Percentiles rank a stretch among this genome's conserved stretches.
phyloP scores from a whole-genome alignment of 768 basidiomycete genomes.

The Boletus subcaerulescens region DNA sequence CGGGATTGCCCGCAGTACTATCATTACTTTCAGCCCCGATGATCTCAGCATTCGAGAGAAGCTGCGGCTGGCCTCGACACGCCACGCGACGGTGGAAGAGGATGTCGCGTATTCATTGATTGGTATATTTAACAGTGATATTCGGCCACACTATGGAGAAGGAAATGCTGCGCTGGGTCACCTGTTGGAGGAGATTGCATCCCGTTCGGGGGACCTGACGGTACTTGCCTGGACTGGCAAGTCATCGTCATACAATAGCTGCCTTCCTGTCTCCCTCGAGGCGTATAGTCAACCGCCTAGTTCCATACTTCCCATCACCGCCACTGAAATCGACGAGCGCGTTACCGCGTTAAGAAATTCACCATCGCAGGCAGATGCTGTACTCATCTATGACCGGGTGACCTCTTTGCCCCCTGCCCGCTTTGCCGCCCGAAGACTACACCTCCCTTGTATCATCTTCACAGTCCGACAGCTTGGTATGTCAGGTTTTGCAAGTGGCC shows the following conservation, averaged over 20 bases:
- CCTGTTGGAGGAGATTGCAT: constrained; percentile 6
- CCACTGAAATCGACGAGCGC: neutral
- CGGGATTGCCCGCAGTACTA: neutral
- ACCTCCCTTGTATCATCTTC: constrained; percentile 1
- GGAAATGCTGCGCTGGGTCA: constrained; percentile 1
- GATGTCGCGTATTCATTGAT: constrained; percentile 4
- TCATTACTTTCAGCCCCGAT: neutral
- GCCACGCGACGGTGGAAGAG: neutral
- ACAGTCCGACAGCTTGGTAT: neutral
- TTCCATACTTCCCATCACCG: neutral
- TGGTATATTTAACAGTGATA: constrained; percentile 2
- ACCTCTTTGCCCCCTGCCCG: neutral
- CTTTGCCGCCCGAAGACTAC: neutral
- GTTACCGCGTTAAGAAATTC: neutral
- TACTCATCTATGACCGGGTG: neutral
- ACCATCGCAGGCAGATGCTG: neutral
- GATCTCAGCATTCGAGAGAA: constrained; percentile 6
- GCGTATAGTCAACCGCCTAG: neutral
- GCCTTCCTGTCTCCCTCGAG: constrained; percentile 3
- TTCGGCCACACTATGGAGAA: constrained; percentile 5
- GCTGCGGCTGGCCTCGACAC: constrained; percentile 5
- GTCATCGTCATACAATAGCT: constrained; percentile 7
- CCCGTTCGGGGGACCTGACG: neutral
- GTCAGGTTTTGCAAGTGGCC: neutral
- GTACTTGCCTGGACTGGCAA: constrained; percentile 6